phyloP scores from a whole-genome alignment of 2,329 filamentous ascomycete species.

The Magnaporthales sp. region DNA sequence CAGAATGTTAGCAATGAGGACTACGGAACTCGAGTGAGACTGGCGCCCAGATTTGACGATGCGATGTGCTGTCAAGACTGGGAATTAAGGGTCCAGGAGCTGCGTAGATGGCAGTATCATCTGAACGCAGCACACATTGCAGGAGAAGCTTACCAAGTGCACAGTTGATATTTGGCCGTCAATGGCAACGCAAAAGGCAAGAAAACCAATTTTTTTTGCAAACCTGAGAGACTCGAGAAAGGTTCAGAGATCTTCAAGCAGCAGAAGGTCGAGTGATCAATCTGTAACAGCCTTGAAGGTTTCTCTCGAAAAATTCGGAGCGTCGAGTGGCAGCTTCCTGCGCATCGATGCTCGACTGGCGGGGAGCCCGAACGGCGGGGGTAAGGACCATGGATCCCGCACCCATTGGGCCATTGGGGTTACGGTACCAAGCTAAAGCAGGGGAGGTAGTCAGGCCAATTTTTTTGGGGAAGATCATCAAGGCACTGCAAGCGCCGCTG shows the following conservation, averaged over 20 bases:
- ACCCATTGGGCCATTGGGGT: constrained; percentile 1
- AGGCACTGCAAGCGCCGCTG: background rate
- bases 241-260: background rate
- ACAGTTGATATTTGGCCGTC: background rate
- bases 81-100: background rate
- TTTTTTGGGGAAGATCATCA: background rate
- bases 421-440: background rate
- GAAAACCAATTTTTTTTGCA: background rate
- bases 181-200: background rate
- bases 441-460: background rate
- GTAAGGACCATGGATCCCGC: background rate
- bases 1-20: background rate
- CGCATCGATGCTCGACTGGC: constrained; percentile 7
- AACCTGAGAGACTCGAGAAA: background rate
- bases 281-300: constrained; percentile 1
- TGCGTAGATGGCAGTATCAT: background rate
- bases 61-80: background rate
- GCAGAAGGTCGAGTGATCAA: constrained; percentile 6
- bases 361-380: constrained; percentile 8
- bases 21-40: background rate
- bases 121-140: background rate
- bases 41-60: background rate
- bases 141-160: background rate
- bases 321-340: constrained; percentile 3
- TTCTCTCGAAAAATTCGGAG: constrained; percentile 4